Evolutionary conservation across 352 stramenopile genomes (phyloP).

Genomic region (Phytophthora pistaciae): DNA sequence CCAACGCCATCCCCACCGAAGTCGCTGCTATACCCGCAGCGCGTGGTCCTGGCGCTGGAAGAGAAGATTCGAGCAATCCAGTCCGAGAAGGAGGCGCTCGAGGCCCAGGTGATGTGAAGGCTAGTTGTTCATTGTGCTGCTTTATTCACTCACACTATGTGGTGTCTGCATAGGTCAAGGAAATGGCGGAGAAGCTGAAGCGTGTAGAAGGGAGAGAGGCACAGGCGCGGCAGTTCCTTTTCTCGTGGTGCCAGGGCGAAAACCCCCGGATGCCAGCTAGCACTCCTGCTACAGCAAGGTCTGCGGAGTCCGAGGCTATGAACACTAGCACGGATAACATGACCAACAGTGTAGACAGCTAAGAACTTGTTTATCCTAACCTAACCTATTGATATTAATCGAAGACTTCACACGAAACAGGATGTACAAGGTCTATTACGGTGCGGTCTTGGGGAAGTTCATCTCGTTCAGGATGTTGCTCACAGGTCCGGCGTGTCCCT

Average conservation of each 20-base stretch:
- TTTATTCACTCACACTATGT: constrained; percentile 11
- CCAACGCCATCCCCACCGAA: constrained; percentile 40
- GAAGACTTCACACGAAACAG: no score
- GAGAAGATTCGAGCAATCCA: constrained; percentile 47
- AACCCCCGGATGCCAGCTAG: background rate
- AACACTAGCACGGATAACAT: constrained; percentile 22
- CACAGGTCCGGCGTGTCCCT: constrained; percentile 73
- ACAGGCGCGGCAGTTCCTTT: constrained; percentile 52
- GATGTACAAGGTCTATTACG: constrained; percentile 5
- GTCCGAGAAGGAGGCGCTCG: constrained; percentile 50
- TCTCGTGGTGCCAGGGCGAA: constrained; percentile 50
- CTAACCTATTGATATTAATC: constrained; percentile 33
- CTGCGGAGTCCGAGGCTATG: background rate
- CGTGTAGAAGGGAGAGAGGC: constrained; percentile 47
- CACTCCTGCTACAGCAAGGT: background rate
- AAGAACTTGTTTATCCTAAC: constrained; percentile 27
- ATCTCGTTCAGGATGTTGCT: constrained; percentile 82
- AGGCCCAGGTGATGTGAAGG: constrained; percentile 38
- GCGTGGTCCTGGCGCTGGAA: constrained; percentile 51
- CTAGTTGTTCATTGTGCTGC: background rate
- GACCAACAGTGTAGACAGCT: constrained; percentile 29
- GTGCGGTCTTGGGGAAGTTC: constrained; percentile 34
- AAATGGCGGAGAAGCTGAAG: constrained; percentile 43
- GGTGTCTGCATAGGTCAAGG: constrained; percentile 34
- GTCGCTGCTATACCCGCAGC: constrained; percentile 45